Percentiles rank a stretch among this genome's conserved stretches.
These are phyloP conservation scores for Cystobasidium slooffiae DNA, from an alignment of 1,284 basidiomycete genomes.

Conservation along the genomic window DNA sequence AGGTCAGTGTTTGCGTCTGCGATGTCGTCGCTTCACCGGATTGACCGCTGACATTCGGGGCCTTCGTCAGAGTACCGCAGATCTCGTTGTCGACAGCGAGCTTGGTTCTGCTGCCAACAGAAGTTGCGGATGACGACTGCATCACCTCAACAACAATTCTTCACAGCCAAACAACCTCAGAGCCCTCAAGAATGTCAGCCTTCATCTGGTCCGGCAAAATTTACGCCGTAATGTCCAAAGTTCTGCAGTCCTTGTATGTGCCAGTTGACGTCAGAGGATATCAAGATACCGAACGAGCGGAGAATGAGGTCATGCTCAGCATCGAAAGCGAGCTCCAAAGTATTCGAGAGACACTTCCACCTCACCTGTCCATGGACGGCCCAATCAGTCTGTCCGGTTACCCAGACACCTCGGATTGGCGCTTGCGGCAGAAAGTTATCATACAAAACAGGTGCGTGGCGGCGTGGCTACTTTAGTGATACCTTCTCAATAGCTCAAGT, in stretches of 20 bases:
- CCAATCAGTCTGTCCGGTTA: background rate
- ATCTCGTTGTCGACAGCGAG: background rate
- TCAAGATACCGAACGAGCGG: background rate
- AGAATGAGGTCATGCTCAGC: background rate
- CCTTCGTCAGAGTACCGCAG: background rate
- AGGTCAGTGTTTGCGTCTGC: background rate
- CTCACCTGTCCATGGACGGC: background rate
- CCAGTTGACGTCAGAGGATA: background rate
- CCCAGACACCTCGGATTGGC: background rate
- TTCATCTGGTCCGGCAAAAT: conserved; percentile 5
- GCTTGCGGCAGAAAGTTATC: background rate
- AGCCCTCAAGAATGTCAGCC: background rate
- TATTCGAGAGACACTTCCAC: background rate
- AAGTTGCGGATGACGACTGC: conserved; percentile 1
- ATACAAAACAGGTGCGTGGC: background rate
- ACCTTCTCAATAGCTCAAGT: background rate
- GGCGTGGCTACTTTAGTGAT: background rate
- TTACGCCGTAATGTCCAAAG: background rate
- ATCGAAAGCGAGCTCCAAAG: background rate
- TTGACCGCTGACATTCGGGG: background rate
- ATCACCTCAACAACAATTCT: background rate
- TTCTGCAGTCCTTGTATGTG: background rate
- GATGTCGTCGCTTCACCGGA: background rate
- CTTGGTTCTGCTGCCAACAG: background rate
- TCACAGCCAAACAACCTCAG: no score